These are phyloP conservation scores for Starmerella roubikii DNA, from an alignment of 805 yeast genomes.

Conservation along the genomic window DNA sequence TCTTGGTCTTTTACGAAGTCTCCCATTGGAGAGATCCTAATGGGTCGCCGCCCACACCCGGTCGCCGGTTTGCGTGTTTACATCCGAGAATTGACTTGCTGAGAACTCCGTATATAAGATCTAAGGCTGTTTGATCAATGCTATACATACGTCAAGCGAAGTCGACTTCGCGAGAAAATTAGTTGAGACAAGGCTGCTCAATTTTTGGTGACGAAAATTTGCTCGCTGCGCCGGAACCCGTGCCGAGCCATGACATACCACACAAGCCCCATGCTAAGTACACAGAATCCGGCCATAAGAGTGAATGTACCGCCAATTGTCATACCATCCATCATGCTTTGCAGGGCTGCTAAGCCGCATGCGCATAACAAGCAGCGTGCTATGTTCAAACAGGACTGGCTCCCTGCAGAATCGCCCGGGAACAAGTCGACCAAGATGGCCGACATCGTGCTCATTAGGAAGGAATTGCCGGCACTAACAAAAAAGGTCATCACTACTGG, in stretches of 20 bases:
- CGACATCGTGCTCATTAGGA: constrained; percentile 42
- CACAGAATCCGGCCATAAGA: constrained; percentile 39
- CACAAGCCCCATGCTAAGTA: constrained; percentile 11
- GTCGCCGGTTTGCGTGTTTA: too few species aligned
- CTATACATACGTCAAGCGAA: too few species aligned
- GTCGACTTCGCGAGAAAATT: too few species aligned
- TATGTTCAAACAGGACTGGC: constrained; percentile 59
- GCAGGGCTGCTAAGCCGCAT: constrained; percentile 50
- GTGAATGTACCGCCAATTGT: constrained; percentile 68
- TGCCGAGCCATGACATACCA: constrained; percentile 6
- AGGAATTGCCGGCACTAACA: constrained; percentile 45
- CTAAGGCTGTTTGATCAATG: too few species aligned
- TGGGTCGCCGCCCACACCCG: too few species aligned
- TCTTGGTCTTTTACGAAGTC: too few species aligned
- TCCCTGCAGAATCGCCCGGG: constrained; percentile 58
- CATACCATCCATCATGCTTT: constrained; percentile 44
- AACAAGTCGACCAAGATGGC: constrained; percentile 65
- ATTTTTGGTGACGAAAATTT: background rate
- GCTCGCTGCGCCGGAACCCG: constrained; percentile 8
- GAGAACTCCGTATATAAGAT: too few species aligned
- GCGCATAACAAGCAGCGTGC: constrained; percentile 65
- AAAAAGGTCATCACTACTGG: constrained; percentile 47
- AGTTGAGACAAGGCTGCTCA: too few species aligned
- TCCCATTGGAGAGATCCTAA: too few species aligned
- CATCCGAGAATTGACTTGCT: too few species aligned